Evolutionary conservation across 2,329 filamentous ascomycete species (phyloP).

Genomic region (Xylariaceae sp.): DNA sequence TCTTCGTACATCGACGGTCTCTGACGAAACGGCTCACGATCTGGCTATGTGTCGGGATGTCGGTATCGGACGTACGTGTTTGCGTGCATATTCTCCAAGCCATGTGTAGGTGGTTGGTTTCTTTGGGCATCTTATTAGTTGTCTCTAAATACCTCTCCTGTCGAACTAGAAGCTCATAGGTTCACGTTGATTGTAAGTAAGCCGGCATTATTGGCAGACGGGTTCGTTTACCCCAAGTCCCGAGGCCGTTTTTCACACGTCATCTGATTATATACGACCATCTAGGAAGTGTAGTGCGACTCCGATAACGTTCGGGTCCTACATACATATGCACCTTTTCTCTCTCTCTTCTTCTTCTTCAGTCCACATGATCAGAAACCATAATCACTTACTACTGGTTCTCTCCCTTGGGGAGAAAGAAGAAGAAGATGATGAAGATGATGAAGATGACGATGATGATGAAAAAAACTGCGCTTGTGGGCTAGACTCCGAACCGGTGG

Average conservation of each 20-base stretch:
- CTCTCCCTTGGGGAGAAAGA: not conserved
- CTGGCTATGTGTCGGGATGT: too few species aligned
- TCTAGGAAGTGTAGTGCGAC: slow-evolving; percentile 12
- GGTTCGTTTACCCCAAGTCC: slow-evolving; percentile 13
- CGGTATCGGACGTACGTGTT: too few species aligned
- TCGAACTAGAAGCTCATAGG: too few species aligned
- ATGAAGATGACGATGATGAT: too few species aligned
- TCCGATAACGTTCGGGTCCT: slow-evolving; percentile 9
- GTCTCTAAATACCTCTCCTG: too few species aligned
- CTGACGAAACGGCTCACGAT: too few species aligned
- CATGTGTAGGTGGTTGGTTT: not conserved
- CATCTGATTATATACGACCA: slow-evolving; percentile 14
- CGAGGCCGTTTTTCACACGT: slow-evolving; percentile 12
- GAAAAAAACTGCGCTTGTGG: not conserved
- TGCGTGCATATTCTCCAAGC: too few species aligned
- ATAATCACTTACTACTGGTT: not conserved
- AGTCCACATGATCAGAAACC: slow-evolving; percentile 18
- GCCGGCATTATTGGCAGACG: slow-evolving; percentile 13
- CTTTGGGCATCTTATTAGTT: not conserved
- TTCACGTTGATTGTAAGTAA: too few species aligned
- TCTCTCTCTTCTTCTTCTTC: not conserved
- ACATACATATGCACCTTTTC: not conserved
- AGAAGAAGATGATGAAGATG: too few species aligned
- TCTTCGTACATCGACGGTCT: too few species aligned
- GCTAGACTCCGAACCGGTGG: not conserved